Evolutionary conservation across 345 rosid genomes (phyloP).

Genomic region (Microthlaspi erraticum): DNA sequence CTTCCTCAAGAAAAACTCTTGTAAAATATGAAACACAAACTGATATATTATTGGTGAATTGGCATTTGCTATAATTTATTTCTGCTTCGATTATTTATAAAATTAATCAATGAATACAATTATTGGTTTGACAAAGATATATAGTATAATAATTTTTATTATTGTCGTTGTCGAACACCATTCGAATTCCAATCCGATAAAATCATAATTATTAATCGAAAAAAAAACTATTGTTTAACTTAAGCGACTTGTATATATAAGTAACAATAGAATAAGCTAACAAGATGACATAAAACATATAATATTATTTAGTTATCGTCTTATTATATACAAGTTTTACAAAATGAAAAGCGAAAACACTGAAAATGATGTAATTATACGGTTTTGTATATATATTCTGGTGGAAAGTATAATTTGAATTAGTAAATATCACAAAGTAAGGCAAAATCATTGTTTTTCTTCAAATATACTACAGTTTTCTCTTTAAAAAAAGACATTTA

Average conservation of each 20-base stretch:
- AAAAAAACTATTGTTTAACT: background rate
- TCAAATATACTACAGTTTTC: background rate
- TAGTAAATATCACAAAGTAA: background rate
- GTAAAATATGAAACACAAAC: conserved; percentile 10
- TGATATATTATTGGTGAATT: background rate
- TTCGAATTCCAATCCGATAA: background rate
- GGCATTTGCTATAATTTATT: conserved; percentile 1
- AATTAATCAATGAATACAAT: background rate
- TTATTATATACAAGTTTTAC: background rate
- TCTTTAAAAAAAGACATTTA: background rate
- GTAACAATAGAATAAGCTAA: conserved; percentile 1
- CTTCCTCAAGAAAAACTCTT: conserved; percentile 42
- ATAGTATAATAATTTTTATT: background rate
- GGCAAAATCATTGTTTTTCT: too few relatives aligned
- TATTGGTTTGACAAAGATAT: conserved; percentile 5
- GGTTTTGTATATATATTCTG: background rate
- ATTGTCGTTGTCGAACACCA: background rate
- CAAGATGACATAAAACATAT: conserved; percentile 19
- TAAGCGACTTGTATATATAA: background rate
- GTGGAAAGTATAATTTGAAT: background rate
- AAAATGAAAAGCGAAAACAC: background rate
- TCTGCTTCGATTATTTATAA: background rate
- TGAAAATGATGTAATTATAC: conserved; percentile 6
- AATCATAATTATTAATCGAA: background rate
- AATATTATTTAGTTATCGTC: background rate